These are phyloP conservation scores for Hymenoscyphus occultus DNA, from an alignment of 2,329 filamentous ascomycete species.

Conservation along the genomic window DNA sequence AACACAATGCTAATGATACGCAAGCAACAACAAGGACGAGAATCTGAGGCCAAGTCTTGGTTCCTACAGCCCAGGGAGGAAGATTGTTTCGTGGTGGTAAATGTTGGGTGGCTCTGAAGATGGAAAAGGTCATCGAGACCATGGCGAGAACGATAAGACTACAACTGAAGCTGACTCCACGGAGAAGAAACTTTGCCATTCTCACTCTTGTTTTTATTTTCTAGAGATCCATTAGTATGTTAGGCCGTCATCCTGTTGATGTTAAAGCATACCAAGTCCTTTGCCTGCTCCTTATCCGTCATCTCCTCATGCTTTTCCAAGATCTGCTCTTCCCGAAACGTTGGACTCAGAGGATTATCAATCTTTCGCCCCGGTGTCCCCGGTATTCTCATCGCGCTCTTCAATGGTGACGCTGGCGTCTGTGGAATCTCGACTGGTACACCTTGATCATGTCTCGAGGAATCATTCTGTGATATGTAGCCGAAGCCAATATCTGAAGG, in stretches of 20 bases:
- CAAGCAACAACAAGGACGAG: constrained; percentile 75
- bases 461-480: constrained; percentile 66
- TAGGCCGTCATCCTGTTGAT: constrained; percentile 2
- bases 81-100: constrained; percentile 76
- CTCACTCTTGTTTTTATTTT: constrained; percentile 90
- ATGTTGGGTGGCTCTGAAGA: constrained; percentile 83
- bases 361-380: constrained; percentile 73
- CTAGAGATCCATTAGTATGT: constrained; percentile 51
- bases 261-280: constrained; percentile 70
- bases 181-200: constrained; percentile 91
- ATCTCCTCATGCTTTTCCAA: constrained; percentile 79
- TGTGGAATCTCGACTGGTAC: constrained; percentile 54
- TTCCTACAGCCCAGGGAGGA: constrained; percentile 78
- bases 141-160: constrained; percentile 91
- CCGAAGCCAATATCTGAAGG: constrained; percentile 90
- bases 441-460: constrained; percentile 47
- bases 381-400: constrained; percentile 85
- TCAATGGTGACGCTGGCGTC: constrained; percentile 75
- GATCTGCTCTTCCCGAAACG: constrained; percentile 82
- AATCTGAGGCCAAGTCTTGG: constrained; percentile 85
- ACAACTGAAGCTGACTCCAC: constrained; percentile 95
- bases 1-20: constrained; percentile 74
- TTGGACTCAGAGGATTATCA: constrained; percentile 81
- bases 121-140: constrained; percentile 80
- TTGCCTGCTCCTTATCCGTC: constrained; percentile 83